Base-by-base conservation (phyloP, 495 filamentous ascomycete species). In the Aspergillus sparsus region DNA sequence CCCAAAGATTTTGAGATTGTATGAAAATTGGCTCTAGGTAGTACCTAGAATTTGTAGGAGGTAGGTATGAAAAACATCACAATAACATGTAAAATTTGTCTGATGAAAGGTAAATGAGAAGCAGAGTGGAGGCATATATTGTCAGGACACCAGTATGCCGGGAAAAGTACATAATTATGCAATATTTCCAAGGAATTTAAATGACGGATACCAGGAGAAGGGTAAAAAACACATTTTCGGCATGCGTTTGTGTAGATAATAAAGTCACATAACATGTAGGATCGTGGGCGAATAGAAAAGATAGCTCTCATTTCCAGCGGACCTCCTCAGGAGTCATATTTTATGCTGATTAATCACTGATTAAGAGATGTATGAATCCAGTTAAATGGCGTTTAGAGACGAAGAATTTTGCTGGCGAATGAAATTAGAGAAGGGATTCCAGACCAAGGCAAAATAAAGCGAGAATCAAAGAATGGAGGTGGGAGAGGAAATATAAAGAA, bases 171-270 rank as follows among this genome's bases (percentile, higher is more conserved):
- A 27, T 39, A 47, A 49, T 49, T 59, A 51, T 41, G 42, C 37
- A 64, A 60, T 56, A 64, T 56, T 35, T 60, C 37, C 52, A 60
- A 46, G 15, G 52, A 60, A 53, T 32, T 49, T 51, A 12, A 33
- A n/a, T 18, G 21, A 27, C 0, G 12, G 49, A 33, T 33, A 51
- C 49, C 0, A 15, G 8, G 45, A 18, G 16, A 18, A 18, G 18
- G 37, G 37, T 41, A n/a, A 9, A 41, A 9, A 41, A 11, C 37
- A 41, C 37, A 41, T n/a, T 41, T 10, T 41, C n/a, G 7, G 37
- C 6, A 41, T 27, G 21, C 21, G 21, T 1, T 27, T 27, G 21
- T 27, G 21, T 27, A 27, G 21, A 9, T 13, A 42, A 12, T 15
- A 42, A 42, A 42, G 9, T 12, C 9, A 11, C 9, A 42, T 15